phyloP scores from a whole-genome alignment of 306 rosid genomes.

The Inga laurina region DNA sequence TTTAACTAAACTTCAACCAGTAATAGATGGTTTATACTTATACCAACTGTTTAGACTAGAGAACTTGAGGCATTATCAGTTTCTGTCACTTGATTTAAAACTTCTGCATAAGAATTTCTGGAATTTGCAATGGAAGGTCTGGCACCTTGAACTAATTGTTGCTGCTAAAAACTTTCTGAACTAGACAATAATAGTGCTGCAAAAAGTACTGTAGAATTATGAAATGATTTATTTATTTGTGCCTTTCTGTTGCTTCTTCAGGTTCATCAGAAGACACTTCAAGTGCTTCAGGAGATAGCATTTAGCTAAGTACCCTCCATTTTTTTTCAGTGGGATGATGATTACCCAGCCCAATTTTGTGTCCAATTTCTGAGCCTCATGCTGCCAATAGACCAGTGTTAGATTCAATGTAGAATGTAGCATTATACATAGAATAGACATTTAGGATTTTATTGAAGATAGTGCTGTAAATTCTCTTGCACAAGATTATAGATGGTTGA shows the following conservation, averaged over 20 bases:
- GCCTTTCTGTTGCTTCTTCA: constrained; percentile 46
- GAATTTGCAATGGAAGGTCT: neutral
- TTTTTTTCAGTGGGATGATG: constrained; percentile 8
- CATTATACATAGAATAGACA: neutral
- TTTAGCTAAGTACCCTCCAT: constrained; percentile 39
- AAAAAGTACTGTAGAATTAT: neutral
- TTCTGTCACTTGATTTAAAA: constrained; percentile 2
- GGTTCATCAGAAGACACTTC: constrained; percentile 93
- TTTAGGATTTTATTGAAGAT: constrained; percentile 18
- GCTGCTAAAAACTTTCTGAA: neutral
- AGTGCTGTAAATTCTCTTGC: constrained; percentile 18
- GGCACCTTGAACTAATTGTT: neutral
- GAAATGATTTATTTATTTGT: constrained; percentile 17
- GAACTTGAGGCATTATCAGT: neutral
- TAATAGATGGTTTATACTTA: neutral
- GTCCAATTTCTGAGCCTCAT: constrained; percentile 15
- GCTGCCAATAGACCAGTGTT: constrained; percentile 22
- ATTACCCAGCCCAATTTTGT: neutral
- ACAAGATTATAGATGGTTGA: neutral
- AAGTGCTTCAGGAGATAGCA: constrained; percentile 85
- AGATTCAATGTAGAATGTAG: constrained; percentile 31
- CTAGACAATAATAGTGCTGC: neutral
- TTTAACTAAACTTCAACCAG: constrained; percentile 7
- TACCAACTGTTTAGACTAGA: neutral
- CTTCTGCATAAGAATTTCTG: neutral